Percentiles rank a stretch among this genome's conserved stretches.
Evolutionary conservation across 495 filamentous ascomycete genomes (phyloP).

Genomic region (Friedmanniomyces endolithicus): DNA sequence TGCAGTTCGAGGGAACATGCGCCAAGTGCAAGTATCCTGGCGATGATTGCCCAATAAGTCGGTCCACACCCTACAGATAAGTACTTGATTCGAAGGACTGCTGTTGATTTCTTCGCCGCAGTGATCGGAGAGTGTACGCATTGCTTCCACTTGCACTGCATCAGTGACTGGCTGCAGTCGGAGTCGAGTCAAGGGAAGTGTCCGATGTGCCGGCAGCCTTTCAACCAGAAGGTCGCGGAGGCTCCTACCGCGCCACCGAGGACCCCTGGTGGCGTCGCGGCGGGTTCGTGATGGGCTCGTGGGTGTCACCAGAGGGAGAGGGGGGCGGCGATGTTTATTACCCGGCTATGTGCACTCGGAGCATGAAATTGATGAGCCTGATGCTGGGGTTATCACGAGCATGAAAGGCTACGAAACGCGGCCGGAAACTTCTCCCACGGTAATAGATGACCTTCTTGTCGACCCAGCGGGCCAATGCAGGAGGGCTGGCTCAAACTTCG

Average conservation of each 20-base stretch:
- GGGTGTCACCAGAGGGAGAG: no score
- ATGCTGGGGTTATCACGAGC: no score
- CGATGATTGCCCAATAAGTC: conserved; percentile 85
- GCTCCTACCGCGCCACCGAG: not conserved
- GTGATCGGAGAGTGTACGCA: conserved; percentile 94
- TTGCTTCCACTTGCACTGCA: conserved; percentile 97
- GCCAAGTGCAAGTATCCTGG: conserved; percentile 96
- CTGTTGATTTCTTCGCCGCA: conserved; percentile 26
- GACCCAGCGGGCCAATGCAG: no score
- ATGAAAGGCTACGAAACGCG: no score
- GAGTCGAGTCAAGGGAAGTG: conserved; percentile 88
- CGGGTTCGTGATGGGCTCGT: no score
- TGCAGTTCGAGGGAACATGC: conserved; percentile 95
- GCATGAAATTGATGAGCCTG: no score
- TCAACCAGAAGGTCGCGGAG: conserved; percentile 16
- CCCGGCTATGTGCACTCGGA: no score
- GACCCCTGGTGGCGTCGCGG: not conserved
- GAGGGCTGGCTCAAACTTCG: no score
- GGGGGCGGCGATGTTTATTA: no score
- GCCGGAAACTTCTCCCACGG: no score
- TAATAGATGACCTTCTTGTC: no score
- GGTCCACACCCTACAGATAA: conserved; percentile 30
- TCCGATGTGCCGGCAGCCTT: conserved; percentile 85
- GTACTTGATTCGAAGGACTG: not conserved
- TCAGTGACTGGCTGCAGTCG: conserved; percentile 89